A percentile compares a stretch with the other conserved stretches of the same genome.
Conservation (phyloP, 345 rosid species). For the Populus euphratica region DNA sequence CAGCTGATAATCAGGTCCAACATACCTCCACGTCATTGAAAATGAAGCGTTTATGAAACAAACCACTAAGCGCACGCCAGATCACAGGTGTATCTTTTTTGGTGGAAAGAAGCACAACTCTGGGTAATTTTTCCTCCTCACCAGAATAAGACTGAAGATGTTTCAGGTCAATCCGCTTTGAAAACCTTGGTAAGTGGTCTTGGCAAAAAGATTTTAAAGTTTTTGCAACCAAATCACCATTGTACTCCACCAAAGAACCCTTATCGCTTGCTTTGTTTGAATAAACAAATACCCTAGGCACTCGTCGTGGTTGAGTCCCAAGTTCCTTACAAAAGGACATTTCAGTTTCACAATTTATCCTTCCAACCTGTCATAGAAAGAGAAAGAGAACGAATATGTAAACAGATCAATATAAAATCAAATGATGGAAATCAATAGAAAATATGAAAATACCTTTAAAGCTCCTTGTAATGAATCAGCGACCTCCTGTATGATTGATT, state of each 20-base stretch:
- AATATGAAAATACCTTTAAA: slow-evolving; percentile 47
- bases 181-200: slow-evolving; percentile 73
- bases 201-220: slow-evolving; percentile 67
- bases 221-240: slow-evolving; percentile 52
- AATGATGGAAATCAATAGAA: neutral
- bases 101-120: slow-evolving; percentile 77
- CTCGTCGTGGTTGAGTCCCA: slow-evolving; percentile 43
- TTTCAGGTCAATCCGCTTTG: slow-evolving; percentile 52
- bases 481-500: slow-evolving; percentile 60
- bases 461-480: slow-evolving; percentile 69
- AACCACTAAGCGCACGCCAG: slow-evolving; percentile 90
- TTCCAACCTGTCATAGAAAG: slow-evolving; percentile 52
- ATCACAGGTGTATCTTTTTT: slow-evolving; percentile 76
- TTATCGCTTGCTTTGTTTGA: slow-evolving; percentile 48
- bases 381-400: slow-evolving; percentile 5
- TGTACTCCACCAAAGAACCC: slow-evolving; percentile 71
- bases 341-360: slow-evolving; percentile 72
- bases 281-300: slow-evolving; percentile 65
- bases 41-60: slow-evolving; percentile 52
- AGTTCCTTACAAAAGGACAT: slow-evolving; percentile 67
- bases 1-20: neutral
- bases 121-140: slow-evolving; percentile 36
- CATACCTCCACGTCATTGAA: slow-evolving; percentile 70
- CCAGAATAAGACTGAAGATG: slow-evolving; percentile 33
- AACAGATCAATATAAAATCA: neutral